Base-by-base conservation (phyloP, 805 yeast species). In the Ogataea corticis region DNA sequence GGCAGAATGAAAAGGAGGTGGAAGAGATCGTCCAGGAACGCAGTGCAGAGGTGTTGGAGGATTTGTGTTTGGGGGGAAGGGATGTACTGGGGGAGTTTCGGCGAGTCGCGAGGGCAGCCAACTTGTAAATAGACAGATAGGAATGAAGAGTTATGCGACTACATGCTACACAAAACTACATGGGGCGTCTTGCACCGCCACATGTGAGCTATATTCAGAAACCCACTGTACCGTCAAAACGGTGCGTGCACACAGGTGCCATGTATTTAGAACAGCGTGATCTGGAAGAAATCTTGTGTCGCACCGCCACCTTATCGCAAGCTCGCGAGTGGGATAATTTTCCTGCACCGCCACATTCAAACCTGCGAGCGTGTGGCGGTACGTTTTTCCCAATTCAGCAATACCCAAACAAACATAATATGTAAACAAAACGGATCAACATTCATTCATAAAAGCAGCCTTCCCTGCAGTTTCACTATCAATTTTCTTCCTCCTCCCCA, bases 1-100 rank as follows among this genome's bases (percentile, higher is more conserved):
- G 68, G 13, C 55, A 62, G 16, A 76, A 73, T 52, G 78, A 76
- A 47, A 47, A 50, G 16, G 56, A 58, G 16, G 58, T 77, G 16
- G 82, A 77, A 49, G 50, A 48, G 1, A 76, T 77, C 3, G 51
- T 77, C 2, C 63, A 62, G 41, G 58, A 51, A 3, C 67, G 72
- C 41, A 68, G 72, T 15, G 54, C 55, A 3, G 64, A 60, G 7
- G 46, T 71, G 1, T 40, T 75, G 31, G 46, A 48, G 13, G 74
- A 72, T 46, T 50, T 54, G 4, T 76, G 81, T 38, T 15, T 58
- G 1, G 39, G 36, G 2, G 39, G 36, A 1, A 44, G 33, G 13
- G 54, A 55, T 16, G 34, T 61, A 1, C 41, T 36, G 3, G 27
- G 41, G 6, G 54, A 56, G 30, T 61, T 61, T 21, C 7, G 31